These are phyloP conservation scores for Sphagnum magellanicum DNA, from an alignment of 228 moss, liverwort and hornwort species.

Conservation along the genomic window DNA sequence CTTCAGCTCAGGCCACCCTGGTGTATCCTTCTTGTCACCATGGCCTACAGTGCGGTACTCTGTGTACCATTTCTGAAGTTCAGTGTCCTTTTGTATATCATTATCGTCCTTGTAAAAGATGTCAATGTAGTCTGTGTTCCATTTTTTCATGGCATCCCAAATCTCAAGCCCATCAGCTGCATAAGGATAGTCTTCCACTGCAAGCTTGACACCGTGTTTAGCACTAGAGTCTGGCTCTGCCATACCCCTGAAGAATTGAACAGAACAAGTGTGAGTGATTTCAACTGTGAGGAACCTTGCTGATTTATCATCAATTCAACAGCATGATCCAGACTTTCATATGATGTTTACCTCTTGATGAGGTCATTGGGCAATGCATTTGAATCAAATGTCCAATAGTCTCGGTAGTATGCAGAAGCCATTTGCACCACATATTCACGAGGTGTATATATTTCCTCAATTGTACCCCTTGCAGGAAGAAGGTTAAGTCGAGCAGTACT, in stretches of 20 bases:
- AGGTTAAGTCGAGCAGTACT: conserved; percentile 67
- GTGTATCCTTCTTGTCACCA: conserved; percentile 32
- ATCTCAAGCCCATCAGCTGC: conserved; percentile 75
- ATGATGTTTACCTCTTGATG: conserved; percentile 35
- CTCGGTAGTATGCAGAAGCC: conserved; percentile 46
- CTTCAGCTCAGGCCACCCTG: not conserved
- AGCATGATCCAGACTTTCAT: not conserved
- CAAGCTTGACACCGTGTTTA: conserved; percentile 30
- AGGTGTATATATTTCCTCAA: conserved; percentile 65
- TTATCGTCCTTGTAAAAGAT: conserved; percentile 20
- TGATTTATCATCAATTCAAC: not conserved
- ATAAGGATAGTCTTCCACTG: conserved; percentile 47
- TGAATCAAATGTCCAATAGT: conserved; percentile 66
- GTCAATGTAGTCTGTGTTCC: conserved; percentile 36
- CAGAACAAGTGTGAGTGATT: no score
- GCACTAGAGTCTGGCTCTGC: conserved; percentile 20
- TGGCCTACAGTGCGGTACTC: conserved; percentile 56
- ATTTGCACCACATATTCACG: conserved; percentile 61
- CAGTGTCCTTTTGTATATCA: conserved; percentile 14
- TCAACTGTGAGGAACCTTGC: not conserved
- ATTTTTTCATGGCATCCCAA: conserved; percentile 32
- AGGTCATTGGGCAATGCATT: conserved; percentile 69
- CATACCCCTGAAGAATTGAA: conserved; percentile 31
- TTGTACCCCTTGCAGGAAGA: conserved; percentile 57
- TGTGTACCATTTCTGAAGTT: conserved; percentile 46